Percentiles rank a stretch among this genome's conserved stretches.
These are phyloP conservation scores for Apiospora pterosperma DNA, from an alignment of 2,329 filamentous ascomycete species.

Conservation along the genomic window DNA sequence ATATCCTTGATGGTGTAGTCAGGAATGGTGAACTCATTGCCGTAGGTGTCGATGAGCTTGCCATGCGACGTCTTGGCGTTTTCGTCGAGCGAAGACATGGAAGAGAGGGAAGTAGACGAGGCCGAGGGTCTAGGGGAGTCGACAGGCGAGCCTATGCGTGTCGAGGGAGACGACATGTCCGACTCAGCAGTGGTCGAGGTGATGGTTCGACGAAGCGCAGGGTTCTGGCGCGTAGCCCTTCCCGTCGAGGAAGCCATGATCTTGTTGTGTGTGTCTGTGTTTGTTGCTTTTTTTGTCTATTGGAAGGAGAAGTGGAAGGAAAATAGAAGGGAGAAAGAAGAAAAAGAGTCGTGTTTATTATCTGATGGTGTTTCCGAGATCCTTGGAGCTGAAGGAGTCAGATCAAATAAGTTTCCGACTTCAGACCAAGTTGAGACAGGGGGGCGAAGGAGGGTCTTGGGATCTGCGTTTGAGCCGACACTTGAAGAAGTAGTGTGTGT, in stretches of 20 bases:
- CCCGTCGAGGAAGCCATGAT: constrained; percentile 45
- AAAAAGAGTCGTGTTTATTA: not conserved
- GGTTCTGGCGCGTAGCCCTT: constrained; percentile 39
- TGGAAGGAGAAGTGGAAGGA: no score
- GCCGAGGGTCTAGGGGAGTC: constrained; percentile 62
- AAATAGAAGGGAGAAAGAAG: not conserved
- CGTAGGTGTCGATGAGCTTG: constrained; percentile 84
- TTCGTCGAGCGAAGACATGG: constrained; percentile 67
- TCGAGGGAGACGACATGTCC: constrained; percentile 49
- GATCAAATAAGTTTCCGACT: not conserved
- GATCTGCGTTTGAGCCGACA: not conserved
- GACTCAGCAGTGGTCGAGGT: constrained; percentile 37
- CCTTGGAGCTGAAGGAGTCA: not conserved
- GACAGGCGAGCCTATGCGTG: constrained; percentile 53
- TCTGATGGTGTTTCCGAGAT: not conserved
- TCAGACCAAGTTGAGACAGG: not conserved
- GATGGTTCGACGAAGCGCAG: constrained; percentile 45
- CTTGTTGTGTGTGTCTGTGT: not conserved
- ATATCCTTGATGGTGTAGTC: constrained; percentile 98
- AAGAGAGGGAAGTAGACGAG: constrained; percentile 90
- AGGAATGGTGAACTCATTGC: constrained; percentile 89
- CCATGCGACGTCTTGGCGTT: constrained; percentile 42
- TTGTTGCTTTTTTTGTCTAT: not conserved
- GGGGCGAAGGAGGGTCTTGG: not conserved
- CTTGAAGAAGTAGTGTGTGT: not conserved